A percentile compares a stretch with the other conserved stretches of the same genome.
Conservation (phyloP, 495 filamentous ascomycete species). For the Daldinia decipiens region DNA sequence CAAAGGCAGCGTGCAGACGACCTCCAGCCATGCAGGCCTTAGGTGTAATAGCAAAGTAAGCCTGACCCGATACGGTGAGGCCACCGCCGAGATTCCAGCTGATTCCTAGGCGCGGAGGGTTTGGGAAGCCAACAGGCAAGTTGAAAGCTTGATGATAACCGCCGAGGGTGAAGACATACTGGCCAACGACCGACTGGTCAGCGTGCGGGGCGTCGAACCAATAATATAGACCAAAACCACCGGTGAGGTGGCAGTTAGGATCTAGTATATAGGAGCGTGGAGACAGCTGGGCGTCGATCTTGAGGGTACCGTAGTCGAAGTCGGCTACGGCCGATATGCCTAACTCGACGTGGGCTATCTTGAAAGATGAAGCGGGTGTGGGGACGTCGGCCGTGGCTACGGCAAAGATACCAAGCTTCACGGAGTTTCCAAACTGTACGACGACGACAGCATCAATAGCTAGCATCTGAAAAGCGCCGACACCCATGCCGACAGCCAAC, state of each 20-base stretch:
- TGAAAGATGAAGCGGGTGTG: conserved; percentile 8
- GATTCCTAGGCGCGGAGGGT: conserved; percentile 57
- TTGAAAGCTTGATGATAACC: conserved; percentile 60
- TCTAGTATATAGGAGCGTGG: conserved; percentile 57
- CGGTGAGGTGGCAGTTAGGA: conserved; percentile 57
- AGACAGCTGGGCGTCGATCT: conserved; percentile 55
- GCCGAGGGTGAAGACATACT: conserved; percentile 65
- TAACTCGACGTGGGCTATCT: conserved; percentile 56
- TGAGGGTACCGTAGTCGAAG: conserved; percentile 50
- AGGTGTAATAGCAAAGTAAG: conserved; percentile 66
- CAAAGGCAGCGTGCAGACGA: conserved; percentile 44
- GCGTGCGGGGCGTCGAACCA: conserved; percentile 55
- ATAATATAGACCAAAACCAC: conserved; percentile 58
- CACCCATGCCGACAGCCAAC: conserved; percentile 55
- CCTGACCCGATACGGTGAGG: conserved; percentile 54
- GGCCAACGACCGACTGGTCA: conserved; percentile 45
- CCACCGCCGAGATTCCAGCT: conserved; percentile 47
- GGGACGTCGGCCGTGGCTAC: conserved; percentile 54
- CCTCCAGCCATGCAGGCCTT: conserved; percentile 62
- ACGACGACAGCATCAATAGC: conserved; percentile 52
- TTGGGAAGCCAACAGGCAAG: conserved; percentile 54
- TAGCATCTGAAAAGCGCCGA: conserved; percentile 57
- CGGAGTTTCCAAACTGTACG: conserved; percentile 40
- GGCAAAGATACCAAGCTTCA: conserved; percentile 56
- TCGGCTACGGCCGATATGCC: conserved; percentile 52